Base-by-base conservation (phyloP, 192 early-diverging fungal species). In the Mortierella antarctica region DNA sequence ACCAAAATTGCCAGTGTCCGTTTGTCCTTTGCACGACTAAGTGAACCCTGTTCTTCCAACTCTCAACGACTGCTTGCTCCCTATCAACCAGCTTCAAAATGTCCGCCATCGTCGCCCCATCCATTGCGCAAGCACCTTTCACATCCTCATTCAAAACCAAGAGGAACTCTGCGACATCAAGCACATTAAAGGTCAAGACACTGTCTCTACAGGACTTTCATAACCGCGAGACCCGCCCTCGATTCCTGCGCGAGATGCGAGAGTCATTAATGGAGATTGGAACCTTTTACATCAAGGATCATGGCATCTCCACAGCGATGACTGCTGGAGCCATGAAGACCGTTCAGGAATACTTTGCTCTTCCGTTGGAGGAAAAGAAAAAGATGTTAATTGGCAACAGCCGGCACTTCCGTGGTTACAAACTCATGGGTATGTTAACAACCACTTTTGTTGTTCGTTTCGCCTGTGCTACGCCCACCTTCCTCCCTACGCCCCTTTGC, bases 351-450 rank as follows among this genome's bases (percentile, higher is more conserved):
- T 91, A 86, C 59, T 91, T 92, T 77, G 83, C 82, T 5, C 74
- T 91, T 18, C 88, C 89, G 1, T 50, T 88, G 1, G 83, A 85
- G 40, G 86, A 89, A 46, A 92, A 91, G 65, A 59, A 86, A 44
- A 85, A 86, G 51, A 77, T 87, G 41, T 74, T 87, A 49, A 87
- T 89, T 67, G 84, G 74, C 14, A 83, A 89, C 54, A 86, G 84
- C 14, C 83, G 87, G 21, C 88, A 89, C 42, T 91, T 89, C 54
- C 81, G 89, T 14, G 91, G 91, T 4, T 91, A 89, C 66, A 88
- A 84, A 45, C 47, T 73, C 31, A 59, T 87, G 17, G 74, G 86
- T 83, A 74, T 65, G 81, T 74, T 9, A 31, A 31, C 31, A 31
- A 5, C 0, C 0, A 6, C 62, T 31, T 18, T 44, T 42, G 13